These are phyloP conservation scores for Ceratobasidium sp. DNA, from an alignment of 1,284 basidiomycete genomes.

Conservation along the genomic window DNA sequence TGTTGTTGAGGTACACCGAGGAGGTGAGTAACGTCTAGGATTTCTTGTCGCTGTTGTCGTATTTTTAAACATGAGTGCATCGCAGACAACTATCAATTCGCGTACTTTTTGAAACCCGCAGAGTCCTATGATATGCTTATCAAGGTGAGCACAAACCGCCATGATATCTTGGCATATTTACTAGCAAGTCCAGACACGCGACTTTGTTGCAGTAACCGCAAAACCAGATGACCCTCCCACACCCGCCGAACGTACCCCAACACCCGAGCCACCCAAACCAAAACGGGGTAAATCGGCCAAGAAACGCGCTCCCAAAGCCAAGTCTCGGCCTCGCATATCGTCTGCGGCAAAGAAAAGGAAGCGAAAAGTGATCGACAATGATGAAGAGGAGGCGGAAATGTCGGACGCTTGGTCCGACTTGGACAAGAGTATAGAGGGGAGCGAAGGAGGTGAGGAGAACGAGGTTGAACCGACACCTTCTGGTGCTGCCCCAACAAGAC, in stretches of 20 bases:
- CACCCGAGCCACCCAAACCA: slow-evolving; percentile 17
- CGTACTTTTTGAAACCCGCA: slow-evolving; percentile 49
- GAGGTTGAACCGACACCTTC: slow-evolving; percentile 1
- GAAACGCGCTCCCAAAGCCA: slow-evolving; percentile 31
- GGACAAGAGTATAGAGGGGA: slow-evolving; percentile 10
- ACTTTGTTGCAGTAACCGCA: slow-evolving; percentile 34
- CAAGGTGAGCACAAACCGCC: slow-evolving; percentile 39
- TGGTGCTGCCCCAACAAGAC: slow-evolving; percentile 29
- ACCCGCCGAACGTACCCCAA: slow-evolving; percentile 7
- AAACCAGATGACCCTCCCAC: not conserved
- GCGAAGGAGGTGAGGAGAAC: not conserved
- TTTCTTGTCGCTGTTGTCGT: not conserved
- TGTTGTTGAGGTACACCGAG: slow-evolving; percentile 51
- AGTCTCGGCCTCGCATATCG: slow-evolving; percentile 16
- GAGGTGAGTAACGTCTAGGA: slow-evolving; percentile 40
- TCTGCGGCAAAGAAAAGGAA: slow-evolving; percentile 39
- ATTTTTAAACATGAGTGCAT: not conserved
- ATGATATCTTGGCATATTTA: not conserved
- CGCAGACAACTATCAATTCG: slow-evolving; percentile 50
- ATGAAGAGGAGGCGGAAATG: slow-evolving; percentile 41
- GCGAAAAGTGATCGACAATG: slow-evolving; percentile 4
- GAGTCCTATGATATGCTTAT: slow-evolving; percentile 49
- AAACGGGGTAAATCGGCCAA: slow-evolving; percentile 25
- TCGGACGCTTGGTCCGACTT: slow-evolving; percentile 36
- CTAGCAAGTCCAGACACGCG: slow-evolving; percentile 7